Conservation (phyloP, 352 stramenopile genomes). For the Elongisporangium anandrum region DNA sequence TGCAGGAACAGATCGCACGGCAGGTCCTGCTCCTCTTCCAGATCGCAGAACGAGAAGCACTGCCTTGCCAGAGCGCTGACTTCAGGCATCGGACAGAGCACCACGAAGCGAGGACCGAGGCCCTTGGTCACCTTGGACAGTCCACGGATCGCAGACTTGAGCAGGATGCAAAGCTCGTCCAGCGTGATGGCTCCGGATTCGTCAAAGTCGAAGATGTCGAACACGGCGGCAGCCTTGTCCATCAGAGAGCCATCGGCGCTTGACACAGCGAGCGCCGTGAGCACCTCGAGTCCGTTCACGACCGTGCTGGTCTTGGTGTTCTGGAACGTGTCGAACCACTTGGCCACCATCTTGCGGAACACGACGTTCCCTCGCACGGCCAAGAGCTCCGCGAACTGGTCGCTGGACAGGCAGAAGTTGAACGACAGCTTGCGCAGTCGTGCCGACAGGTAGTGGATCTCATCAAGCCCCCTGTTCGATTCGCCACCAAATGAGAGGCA, state of each 20-base stretch:
- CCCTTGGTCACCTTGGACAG: slow-evolving; percentile 66
- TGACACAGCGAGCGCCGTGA: slow-evolving; percentile 53
- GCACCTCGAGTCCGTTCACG: slow-evolving; percentile 66
- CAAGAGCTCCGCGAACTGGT: slow-evolving; percentile 69
- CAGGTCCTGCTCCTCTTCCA: slow-evolving; percentile 67
- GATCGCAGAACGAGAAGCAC: slow-evolving; percentile 59
- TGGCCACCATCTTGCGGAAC: slow-evolving; percentile 45
- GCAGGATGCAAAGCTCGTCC: slow-evolving; percentile 68
- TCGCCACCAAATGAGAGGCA: not conserved
- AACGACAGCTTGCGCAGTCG: slow-evolving; percentile 58
- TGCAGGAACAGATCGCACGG: slow-evolving; percentile 40
- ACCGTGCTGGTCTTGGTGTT: slow-evolving; percentile 59
- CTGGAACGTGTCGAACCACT: slow-evolving; percentile 66
- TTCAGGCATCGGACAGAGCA: slow-evolving; percentile 56
- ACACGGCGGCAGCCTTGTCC: slow-evolving; percentile 57
- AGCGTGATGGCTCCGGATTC: slow-evolving; percentile 58
- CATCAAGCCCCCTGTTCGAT: slow-evolving; percentile 34
- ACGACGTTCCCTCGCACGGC: slow-evolving; percentile 47
- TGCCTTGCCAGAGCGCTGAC: slow-evolving; percentile 52
- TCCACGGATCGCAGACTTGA: slow-evolving; percentile 65
- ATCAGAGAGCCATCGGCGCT: slow-evolving; percentile 41
- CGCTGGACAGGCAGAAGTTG: slow-evolving; percentile 64
- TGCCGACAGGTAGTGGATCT: slow-evolving; percentile 52
- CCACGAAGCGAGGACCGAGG: slow-evolving; percentile 43
- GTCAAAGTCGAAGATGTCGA: slow-evolving; percentile 79